phyloP scores from a whole-genome alignment of 208 protist species.

The Sergeia podlipaevii region DNA sequence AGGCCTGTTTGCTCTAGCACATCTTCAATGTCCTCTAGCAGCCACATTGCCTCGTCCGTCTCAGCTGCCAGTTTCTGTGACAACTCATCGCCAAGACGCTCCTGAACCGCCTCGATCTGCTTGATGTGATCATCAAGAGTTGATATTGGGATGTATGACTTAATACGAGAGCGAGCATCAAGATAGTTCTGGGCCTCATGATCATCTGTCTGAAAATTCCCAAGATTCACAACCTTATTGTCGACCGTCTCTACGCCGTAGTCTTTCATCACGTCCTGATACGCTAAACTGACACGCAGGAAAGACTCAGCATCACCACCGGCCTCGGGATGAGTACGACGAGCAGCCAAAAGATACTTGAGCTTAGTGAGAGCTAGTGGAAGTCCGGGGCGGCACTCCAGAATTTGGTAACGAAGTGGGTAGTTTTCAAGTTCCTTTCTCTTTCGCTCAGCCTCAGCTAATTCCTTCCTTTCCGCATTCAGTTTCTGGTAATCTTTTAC shows the following conservation, averaged over 20 bases:
- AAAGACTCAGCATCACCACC: conserved; percentile 78
- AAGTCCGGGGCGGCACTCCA: conserved; percentile 70
- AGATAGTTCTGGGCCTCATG: conserved; percentile 82
- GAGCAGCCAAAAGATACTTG: conserved; percentile 77
- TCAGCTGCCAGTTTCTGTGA: conserved; percentile 53
- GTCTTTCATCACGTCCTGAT: conserved; percentile 86
- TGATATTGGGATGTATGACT: conserved; percentile 77
- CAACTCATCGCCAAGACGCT: conserved; percentile 57
- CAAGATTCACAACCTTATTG: conserved; percentile 81
- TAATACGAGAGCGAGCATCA: conserved; percentile 50
- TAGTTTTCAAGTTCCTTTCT: conserved; percentile 53
- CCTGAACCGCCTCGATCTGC: conserved; percentile 67
- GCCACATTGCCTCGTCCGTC: conserved; percentile 73
- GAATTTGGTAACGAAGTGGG: conserved; percentile 74
- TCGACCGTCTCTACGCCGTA: conserved; percentile 83
- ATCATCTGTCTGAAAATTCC: conserved; percentile 74
- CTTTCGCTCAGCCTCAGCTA: conserved; percentile 38
- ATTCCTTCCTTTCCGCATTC: conserved; percentile 38
- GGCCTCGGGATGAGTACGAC: conserved; percentile 75
- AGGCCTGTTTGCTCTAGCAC: conserved; percentile 74
- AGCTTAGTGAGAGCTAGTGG: conserved; percentile 74
- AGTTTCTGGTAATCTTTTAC: conserved; percentile 75
- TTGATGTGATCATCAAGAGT: conserved; percentile 81
- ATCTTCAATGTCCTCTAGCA: conserved; percentile 88
- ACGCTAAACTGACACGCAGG: conserved; percentile 71